phyloP scores from a whole-genome alignment of 345 rosid species.

The Passiflora organensis region DNA sequence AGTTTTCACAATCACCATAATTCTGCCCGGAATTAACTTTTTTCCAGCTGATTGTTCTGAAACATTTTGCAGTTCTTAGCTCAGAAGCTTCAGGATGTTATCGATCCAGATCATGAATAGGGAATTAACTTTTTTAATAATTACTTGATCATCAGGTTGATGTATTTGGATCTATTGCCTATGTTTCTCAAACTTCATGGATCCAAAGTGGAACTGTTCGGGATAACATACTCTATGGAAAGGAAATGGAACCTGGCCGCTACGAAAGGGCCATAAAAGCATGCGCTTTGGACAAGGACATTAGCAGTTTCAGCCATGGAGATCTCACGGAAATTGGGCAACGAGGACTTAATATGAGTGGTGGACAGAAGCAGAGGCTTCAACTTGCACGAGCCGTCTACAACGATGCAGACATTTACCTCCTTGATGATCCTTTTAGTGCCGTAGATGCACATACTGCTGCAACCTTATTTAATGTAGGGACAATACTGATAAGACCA shows the following conservation, averaged over 20 bases:
- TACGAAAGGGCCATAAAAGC: conserved; percentile 36
- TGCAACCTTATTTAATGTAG: conserved; percentile 47
- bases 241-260: background rate
- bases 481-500: background rate
- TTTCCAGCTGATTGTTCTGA: too few species aligned
- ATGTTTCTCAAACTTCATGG: conserved; percentile 70
- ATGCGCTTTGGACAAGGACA: conserved; percentile 51
- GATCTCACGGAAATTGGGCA: conserved; percentile 66
- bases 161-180: conserved; percentile 55
- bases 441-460: conserved; percentile 75
- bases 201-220: conserved; percentile 63
- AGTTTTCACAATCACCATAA: too few species aligned
- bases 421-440: conserved; percentile 74
- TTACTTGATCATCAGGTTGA: conserved; percentile 14
- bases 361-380: conserved; percentile 71
- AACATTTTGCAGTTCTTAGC: too few species aligned
- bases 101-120: too few species aligned
- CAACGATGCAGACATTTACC: conserved; percentile 49
- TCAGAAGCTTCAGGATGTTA: too few species aligned
- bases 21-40: too few species aligned
- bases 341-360: conserved; percentile 68
- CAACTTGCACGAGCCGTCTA: conserved; percentile 67
- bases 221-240: conserved; percentile 22
- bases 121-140: background rate
- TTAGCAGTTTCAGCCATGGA: conserved; percentile 37